Evolutionary conservation across 2,329 filamentous ascomycete species (phyloP), one percentile per base, ranked within the genome.

Genomic region (Cladophialophora psammophila): DNA sequence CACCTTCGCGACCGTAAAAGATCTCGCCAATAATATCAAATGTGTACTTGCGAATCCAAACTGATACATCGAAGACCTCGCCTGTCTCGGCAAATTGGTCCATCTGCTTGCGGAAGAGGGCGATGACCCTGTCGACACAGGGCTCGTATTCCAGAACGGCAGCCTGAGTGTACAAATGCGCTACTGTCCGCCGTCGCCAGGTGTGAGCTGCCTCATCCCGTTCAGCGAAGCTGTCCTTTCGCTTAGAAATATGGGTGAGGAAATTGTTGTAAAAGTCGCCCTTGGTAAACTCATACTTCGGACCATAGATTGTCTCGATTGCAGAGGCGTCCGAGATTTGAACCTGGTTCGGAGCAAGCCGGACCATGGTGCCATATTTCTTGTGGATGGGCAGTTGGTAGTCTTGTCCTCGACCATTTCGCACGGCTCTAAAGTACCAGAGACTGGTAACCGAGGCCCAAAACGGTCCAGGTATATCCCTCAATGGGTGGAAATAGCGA

Each of bases 71-170:
- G 32, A 67, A 57, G 18, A 59, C 54, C 6, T 60, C 55, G 15
- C 59, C 58, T 0, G 52, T 42, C 5, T 50, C 62, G 15, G 68
- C 65, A 26, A 70, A 70, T 8, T 59, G 38, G 3, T 70, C 67
- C 63, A 68, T 68, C 15, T 66, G 45, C 59, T 69, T 38, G 54
- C 68, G 60, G 63, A 72, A 71, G 12, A 73, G 62, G 3, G 59
- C 58, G 9, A 71, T 71, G 20, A 61, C 62, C 32, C 62, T 45
- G 64, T 73, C 69, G 7, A 72, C 67, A 56, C 60, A 71, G 12
- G 65, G 69, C 48, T 73, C 72, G 35, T 67, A 72, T 50, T 73
- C 66, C 6, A 72, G 63, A 1, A 73, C 61, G 10, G 60, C 67
- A 8, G 54, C 66, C 40, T 71, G 69, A 5, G 72, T 71, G 53